phyloP scores from a whole-genome alignment of 495 filamentous ascomycete genomes.

The Penicillium paxilli region DNA sequence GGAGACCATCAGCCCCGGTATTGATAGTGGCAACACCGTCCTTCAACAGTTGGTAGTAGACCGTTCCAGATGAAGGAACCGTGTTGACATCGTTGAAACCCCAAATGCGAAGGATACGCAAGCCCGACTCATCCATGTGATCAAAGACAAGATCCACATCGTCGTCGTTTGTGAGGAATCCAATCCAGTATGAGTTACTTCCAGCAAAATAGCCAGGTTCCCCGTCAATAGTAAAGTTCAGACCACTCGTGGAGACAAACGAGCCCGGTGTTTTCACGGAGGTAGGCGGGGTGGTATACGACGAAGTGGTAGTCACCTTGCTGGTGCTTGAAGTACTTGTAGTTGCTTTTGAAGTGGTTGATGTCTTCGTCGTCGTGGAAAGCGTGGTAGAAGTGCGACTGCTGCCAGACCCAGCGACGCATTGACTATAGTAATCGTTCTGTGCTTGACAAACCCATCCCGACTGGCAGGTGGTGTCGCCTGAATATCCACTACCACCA shows the following conservation, averaged over 20 bases:
- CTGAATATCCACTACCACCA: conserved; percentile 31
- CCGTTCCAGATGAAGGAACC: conserved; percentile 44
- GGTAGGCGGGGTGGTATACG: background rate
- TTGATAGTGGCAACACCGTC: conserved; percentile 60
- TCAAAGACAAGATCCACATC: conserved; percentile 62
- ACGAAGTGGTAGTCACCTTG: background rate
- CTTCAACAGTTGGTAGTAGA: conserved; percentile 61
- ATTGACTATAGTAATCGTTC: conserved; percentile 42
- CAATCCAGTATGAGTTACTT: conserved; percentile 75
- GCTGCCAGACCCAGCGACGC: conserved; percentile 18
- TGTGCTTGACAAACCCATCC: conserved; percentile 32
- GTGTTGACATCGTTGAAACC: conserved; percentile 67
- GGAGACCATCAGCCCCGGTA: conserved; percentile 63
- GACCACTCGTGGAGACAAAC: conserved; percentile 52
- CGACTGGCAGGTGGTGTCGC: conserved; percentile 26
- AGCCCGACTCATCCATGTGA: conserved; percentile 50
- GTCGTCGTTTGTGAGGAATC: conserved; percentile 62
- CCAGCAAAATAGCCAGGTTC: conserved; percentile 64
- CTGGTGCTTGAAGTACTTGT: conserved; percentile 3
- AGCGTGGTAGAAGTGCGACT: conserved; percentile 7
- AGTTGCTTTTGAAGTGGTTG: conserved; percentile 5
- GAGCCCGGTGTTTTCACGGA: conserved; percentile 6
- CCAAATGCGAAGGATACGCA: conserved; percentile 72
- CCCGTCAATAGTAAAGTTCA: conserved; percentile 63
- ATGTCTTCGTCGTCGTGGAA: conserved; percentile 11